Evolutionary conservation across 495 filamentous ascomycete genomes (phyloP).

Genomic region (Diplogelasinospora grovesii): DNA sequence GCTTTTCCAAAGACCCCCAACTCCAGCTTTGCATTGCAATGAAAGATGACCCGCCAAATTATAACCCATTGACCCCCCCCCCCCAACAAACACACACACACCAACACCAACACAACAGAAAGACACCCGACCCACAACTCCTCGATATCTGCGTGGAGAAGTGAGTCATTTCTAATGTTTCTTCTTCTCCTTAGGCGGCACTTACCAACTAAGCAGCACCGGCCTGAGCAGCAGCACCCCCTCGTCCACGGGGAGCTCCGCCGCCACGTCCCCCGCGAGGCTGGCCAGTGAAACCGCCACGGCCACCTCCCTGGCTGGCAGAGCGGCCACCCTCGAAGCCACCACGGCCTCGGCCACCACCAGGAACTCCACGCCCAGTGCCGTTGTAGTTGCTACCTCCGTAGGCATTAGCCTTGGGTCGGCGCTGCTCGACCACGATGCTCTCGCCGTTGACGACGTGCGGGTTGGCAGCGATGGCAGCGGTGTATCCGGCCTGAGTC

Average conservation of each 20-base stretch:
- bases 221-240: slow-evolving; percentile 30
- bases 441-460: slow-evolving; percentile 74
- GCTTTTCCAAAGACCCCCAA: too few species aligned
- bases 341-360: slow-evolving; percentile 63
- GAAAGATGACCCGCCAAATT: too few species aligned
- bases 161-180: background rate
- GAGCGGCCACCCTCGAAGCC: slow-evolving; percentile 51
- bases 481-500: slow-evolving; percentile 66
- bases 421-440: slow-evolving; percentile 83
- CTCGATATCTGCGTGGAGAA: too few species aligned
- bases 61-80: too few species aligned
- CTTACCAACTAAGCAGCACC: slow-evolving; percentile 20
- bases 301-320: slow-evolving; percentile 56
- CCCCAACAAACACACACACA: background rate
- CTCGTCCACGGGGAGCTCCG: slow-evolving; percentile 49
- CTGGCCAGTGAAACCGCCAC: slow-evolving; percentile 60
- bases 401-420: slow-evolving; percentile 61
- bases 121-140: background rate
- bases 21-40: too few species aligned
- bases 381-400: slow-evolving; percentile 57
- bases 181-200: slow-evolving; percentile 1
- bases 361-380: slow-evolving; percentile 51
- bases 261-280: slow-evolving; percentile 47
- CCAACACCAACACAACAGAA: background rate
- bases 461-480: slow-evolving; percentile 78